Percentiles rank a stretch among this genome's conserved stretches.
Conservation (phyloP, 495 filamentous ascomycete genomes). For the Tuber indicum region DNA sequence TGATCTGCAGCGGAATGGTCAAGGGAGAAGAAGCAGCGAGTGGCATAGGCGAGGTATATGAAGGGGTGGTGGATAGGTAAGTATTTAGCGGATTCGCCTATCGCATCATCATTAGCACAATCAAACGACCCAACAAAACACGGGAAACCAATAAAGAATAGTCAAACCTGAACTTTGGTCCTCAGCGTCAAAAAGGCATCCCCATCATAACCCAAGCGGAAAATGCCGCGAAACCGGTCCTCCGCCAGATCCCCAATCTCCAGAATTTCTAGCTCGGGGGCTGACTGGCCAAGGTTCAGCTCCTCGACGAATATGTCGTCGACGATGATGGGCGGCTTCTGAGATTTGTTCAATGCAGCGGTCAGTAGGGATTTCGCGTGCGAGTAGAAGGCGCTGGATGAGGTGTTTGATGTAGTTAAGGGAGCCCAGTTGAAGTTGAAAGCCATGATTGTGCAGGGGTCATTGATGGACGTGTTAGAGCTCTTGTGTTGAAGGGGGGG, state of each 20-base stretch:
- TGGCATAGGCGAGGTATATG: conserved; percentile 85
- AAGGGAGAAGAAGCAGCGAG: conserved; percentile 88
- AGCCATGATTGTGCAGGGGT: conserved; percentile 56
- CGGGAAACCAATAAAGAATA: conserved; percentile 12
- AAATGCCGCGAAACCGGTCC: conserved; percentile 94
- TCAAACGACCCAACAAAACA: conserved; percentile 7
- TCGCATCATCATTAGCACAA: conserved; percentile 8
- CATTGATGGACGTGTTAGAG: conserved; percentile 10
- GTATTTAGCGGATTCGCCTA: conserved; percentile 94
- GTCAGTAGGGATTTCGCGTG: conserved; percentile 91
- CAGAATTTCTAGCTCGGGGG: conserved; percentile 88
- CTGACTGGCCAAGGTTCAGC: conserved; percentile 86
- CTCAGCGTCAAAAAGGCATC: conserved; percentile 91
- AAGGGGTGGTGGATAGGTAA: conserved; percentile 80
- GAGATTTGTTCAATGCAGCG: conserved; percentile 91
- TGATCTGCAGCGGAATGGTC: conserved; percentile 94
- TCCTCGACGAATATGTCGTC: conserved; percentile 98
- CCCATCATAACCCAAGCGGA: conserved; percentile 96
- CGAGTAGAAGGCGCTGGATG: conserved; percentile 60
- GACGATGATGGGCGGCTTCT: conserved; percentile 97
- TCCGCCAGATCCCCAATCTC: conserved; percentile 96
- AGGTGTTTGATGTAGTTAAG: conserved; percentile 77
- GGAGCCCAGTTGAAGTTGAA: conserved; percentile 99
- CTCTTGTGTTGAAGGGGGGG: background rate
- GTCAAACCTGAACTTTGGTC: conserved; percentile 77